A percentile compares a stretch with the other conserved stretches of the same genome.
Conservation (phyloP, 2,329 filamentous ascomycete species). For the Cadophora sp. region DNA sequence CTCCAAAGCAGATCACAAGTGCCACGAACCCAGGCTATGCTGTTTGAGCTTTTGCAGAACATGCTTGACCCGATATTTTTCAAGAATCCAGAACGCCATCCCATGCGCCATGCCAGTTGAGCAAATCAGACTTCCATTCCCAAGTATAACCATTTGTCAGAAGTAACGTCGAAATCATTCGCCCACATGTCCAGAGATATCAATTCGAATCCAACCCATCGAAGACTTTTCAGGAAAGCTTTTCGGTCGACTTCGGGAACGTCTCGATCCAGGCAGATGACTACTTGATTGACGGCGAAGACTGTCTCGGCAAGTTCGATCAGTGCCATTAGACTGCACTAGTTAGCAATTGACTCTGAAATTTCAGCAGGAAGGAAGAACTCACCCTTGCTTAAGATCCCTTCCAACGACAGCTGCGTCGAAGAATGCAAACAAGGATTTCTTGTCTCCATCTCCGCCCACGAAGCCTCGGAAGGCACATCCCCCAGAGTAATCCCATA, state of each 20-base stretch:
- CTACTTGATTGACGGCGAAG: conserved; percentile 77
- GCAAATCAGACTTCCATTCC: conserved; percentile 77
- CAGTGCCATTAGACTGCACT: conserved; percentile 78
- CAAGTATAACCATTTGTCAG: conserved; percentile 84
- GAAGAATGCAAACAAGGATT: conserved; percentile 87
- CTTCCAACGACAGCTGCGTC: conserved; percentile 73
- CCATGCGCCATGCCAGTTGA: conserved; percentile 11
- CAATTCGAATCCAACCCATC: conserved; percentile 92
- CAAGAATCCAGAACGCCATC: conserved; percentile 10
- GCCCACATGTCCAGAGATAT: conserved; percentile 81
- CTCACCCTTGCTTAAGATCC: conserved; percentile 88
- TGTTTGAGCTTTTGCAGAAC: conserved; percentile 3
- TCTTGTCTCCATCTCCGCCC: conserved; percentile 71
- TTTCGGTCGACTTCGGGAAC: conserved; percentile 67
- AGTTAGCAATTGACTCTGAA: conserved; percentile 41
- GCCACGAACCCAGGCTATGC: conserved; percentile 14
- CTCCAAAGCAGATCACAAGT: conserved; percentile 17
- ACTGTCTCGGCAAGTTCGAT: conserved; percentile 85
- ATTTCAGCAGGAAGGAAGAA: conserved; percentile 35
- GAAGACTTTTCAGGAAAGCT: conserved; percentile 78
- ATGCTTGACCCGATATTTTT: conserved; percentile 12
- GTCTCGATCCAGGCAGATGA: conserved; percentile 80
- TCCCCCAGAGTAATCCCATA: conserved; percentile 78
- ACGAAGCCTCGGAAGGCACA: conserved; percentile 88
- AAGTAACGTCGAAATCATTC: conserved; percentile 68